These are phyloP conservation scores for Hypoxylon cercidicola DNA, from an alignment of 495 filamentous ascomycete species.

Conservation along the genomic window DNA sequence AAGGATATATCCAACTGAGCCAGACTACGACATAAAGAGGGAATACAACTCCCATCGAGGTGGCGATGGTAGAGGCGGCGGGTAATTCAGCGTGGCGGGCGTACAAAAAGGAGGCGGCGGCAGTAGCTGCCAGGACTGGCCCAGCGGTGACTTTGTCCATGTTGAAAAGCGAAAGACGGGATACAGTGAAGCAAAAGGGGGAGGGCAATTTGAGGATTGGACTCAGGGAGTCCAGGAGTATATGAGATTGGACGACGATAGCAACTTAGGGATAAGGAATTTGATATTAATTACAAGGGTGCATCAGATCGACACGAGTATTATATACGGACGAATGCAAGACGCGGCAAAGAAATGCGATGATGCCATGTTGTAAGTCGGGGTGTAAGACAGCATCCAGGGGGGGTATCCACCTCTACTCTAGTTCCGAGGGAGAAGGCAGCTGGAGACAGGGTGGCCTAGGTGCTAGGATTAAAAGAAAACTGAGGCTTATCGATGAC, in stretches of 20 bases:
- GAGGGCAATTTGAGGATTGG: background rate
- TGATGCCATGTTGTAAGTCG: constrained; percentile 26
- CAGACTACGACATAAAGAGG: constrained; percentile 43
- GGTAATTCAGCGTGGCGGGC: constrained; percentile 37
- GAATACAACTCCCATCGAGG: constrained; percentile 29
- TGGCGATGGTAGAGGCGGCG: constrained; percentile 12
- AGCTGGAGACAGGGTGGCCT: constrained; percentile 5
- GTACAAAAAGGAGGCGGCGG: constrained; percentile 36
- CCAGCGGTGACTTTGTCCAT: constrained; percentile 38
- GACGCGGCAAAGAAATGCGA: constrained; percentile 20
- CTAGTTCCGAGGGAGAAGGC: constrained; percentile 18
- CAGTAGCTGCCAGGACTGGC: constrained; percentile 36
- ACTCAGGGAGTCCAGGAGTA: constrained; percentile 18
- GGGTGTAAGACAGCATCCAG: constrained; percentile 36
- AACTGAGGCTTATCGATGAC: constrained; percentile 12
- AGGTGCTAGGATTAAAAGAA: background rate
- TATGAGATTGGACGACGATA: constrained; percentile 28
- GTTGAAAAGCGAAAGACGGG: constrained; percentile 6
- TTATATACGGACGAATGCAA: constrained; percentile 37
- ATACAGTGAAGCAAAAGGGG: background rate
- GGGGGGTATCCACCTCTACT: constrained; percentile 31
- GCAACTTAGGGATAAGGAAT: constrained; percentile 4
- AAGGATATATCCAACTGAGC: constrained; percentile 54
- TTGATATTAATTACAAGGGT: constrained; percentile 9
- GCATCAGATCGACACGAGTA: constrained; percentile 30